Percentiles rank a stretch among this genome's conserved stretches.
Conservation (phyloP, 2,329 filamentous ascomycete species). For the Zarea fungicola region DNA sequence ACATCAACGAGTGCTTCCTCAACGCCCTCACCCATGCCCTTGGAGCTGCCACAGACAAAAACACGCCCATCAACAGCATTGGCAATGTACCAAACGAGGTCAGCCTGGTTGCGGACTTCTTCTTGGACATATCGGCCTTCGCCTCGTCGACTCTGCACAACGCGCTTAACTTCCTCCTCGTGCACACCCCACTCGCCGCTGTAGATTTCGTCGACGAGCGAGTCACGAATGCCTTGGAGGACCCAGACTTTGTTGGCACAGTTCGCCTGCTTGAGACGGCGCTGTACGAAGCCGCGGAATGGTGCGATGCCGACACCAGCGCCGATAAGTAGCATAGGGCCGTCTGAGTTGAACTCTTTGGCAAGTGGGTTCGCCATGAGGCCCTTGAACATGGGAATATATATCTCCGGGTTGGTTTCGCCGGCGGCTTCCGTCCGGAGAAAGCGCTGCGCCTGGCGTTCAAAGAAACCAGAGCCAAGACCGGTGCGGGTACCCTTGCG, state of each 20-base stretch:
- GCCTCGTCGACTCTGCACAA: constrained; percentile 69
- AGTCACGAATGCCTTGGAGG: constrained; percentile 89
- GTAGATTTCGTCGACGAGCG: constrained; percentile 91
- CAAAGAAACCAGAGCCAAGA: constrained; percentile 88
- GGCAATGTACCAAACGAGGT: constrained; percentile 97
- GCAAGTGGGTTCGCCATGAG: constrained; percentile 96
- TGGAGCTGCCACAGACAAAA: constrained; percentile 92
- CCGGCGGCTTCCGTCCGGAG: constrained; percentile 62
- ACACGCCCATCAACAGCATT: constrained; percentile 93
- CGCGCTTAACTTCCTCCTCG: constrained; percentile 78
- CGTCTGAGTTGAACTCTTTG: constrained; percentile 84
- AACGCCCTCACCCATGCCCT: constrained; percentile 93
- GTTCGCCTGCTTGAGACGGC: constrained; percentile 86
- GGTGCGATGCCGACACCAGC: constrained; percentile 95
- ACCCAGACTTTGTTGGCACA: constrained; percentile 98
- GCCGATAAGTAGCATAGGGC: constrained; percentile 95
- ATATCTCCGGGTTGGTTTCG: constrained; percentile 54
- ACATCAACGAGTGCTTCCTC: constrained; percentile 83
- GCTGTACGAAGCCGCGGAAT: constrained; percentile 95
- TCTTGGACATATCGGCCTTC: constrained; percentile 94
- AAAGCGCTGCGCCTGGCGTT: constrained; percentile 71
- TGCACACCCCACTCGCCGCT: constrained; percentile 93
- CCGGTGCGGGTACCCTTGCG: constrained; percentile 67
- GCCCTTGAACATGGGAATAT: constrained; percentile 95
- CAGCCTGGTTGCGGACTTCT: constrained; percentile 83